Conservation (phyloP, 1,284 basidiomycete species). For the Tausonia pullulans region DNA sequence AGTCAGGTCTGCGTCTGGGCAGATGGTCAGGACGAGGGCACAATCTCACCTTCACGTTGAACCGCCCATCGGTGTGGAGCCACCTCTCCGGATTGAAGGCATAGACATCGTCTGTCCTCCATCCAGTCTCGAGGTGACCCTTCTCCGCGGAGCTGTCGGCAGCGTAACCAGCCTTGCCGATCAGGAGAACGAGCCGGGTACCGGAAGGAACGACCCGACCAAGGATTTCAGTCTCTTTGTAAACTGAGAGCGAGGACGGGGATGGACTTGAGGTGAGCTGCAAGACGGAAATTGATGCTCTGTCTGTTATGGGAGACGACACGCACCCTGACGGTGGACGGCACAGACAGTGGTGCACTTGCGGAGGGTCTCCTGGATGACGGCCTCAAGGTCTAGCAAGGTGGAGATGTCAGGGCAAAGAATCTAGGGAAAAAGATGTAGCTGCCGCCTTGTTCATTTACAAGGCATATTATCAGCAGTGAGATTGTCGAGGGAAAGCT, state of each 20-base stretch:
- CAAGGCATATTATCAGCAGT: neutral
- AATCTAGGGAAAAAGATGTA: too few species aligned
- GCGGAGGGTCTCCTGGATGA: neutral
- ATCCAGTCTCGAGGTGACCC: constrained; percentile 5
- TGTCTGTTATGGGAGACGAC: too few species aligned
- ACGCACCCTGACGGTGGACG: neutral
- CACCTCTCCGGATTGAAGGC: constrained; percentile 17
- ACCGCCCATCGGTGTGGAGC: constrained; percentile 29
- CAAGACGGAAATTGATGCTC: too few species aligned
- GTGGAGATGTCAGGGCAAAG: neutral
- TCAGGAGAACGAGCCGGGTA: neutral
- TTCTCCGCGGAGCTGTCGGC: too few species aligned
- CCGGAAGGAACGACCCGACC: neutral
- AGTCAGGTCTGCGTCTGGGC: too few species aligned
- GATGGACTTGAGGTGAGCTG: too few species aligned
- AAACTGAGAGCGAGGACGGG: neutral
- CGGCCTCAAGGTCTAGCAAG: neutral
- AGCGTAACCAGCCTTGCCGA: neutral
- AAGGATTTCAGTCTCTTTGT: neutral
- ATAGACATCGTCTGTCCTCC: too few species aligned
- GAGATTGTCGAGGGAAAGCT: neutral
- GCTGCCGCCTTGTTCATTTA: neutral
- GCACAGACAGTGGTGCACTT: neutral
- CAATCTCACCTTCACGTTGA: neutral
- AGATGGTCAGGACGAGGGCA: too few species aligned